A percentile compares a stretch with the other conserved stretches of the same genome.
Conservation (phyloP, 2,329 filamentous ascomycete genomes). For the Colletotrichum sp. region DNA sequence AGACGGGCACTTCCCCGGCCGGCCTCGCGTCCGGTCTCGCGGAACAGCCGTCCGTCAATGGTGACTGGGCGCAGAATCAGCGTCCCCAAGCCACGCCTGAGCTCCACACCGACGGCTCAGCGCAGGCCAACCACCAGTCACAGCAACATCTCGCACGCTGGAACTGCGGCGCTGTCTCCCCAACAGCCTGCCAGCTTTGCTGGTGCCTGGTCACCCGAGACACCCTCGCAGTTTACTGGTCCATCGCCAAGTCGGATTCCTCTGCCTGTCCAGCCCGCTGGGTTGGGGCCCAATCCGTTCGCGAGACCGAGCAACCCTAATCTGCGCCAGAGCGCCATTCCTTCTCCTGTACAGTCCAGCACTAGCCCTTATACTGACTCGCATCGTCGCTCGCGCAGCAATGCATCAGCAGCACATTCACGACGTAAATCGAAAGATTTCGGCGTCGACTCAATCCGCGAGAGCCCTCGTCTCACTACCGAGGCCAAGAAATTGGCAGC, state of each 20-base stretch:
- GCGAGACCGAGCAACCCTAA: slow-evolving; percentile 23
- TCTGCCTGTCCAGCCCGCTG: slow-evolving; percentile 29
- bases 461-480: slow-evolving; percentile 58
- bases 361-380: slow-evolving; percentile 21
- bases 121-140: slow-evolving; percentile 31
- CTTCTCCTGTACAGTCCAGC: slow-evolving; percentile 20
- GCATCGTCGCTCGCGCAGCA: slow-evolving; percentile 52
- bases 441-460: slow-evolving; percentile 27
- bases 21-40: slow-evolving; percentile 15
- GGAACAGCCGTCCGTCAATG: slow-evolving; percentile 30
- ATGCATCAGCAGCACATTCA: slow-evolving; percentile 44
- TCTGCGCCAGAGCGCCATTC: slow-evolving; percentile 26
- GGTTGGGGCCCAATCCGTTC: slow-evolving; percentile 24
- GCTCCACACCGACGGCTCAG: slow-evolving; percentile 33
- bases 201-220: slow-evolving; percentile 46
- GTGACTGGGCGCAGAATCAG: slow-evolving; percentile 49
- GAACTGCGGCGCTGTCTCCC: slow-evolving; percentile 37
- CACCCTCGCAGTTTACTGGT: slow-evolving; percentile 33
- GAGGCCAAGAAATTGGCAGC: slow-evolving; percentile 79
- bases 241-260: slow-evolving; percentile 50
- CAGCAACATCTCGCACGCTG: slow-evolving; percentile 29
- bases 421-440: slow-evolving; percentile 27
- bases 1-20: slow-evolving; percentile 4
- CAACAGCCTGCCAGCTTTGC: slow-evolving; percentile 48
- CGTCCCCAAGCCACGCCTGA: slow-evolving; percentile 42